Base-by-base conservation (phyloP, 345 rosid genomes). In the Heritiera fomes region DNA sequence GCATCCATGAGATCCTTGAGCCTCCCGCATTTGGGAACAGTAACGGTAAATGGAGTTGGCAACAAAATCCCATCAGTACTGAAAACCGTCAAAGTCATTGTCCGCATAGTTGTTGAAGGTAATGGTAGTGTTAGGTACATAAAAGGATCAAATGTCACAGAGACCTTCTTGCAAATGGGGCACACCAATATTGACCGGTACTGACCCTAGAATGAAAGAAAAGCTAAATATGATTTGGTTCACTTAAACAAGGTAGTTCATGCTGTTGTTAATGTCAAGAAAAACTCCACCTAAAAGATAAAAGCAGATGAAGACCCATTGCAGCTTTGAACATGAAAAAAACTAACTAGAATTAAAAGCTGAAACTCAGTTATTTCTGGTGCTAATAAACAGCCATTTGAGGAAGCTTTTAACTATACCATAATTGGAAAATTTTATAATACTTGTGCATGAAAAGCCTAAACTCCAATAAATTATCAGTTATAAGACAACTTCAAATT, bases 141-240 rank as follows among this genome's bases (percentile, higher is more conserved):
- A 77, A 91, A 89, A n/a, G 95, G 95, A 85, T 91, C 95, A 71
- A 91, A 91, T 58, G 90, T 90, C 65, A 90, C 84, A 15, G 95
- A 91, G 75, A 88, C 85, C 87, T 86, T 91, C 85, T 77, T 84
- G 89, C 95, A 91, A 65, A 84, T 41, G 23, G 93, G 95, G 82
- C 95, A 91, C 38, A 89, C 90, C 83, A 91, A 77, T 80, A 86
- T 90, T 76, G 93, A 91, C 70, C 89, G 87, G 62, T 88, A 91
- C 78, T 91, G 95, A 75, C 95, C 95, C 95, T 91, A 83, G 30
- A 86, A 75, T 67, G 20, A 72, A 71, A 75, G 66, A 67, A 71
- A 74, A 64, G 49, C 5, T 34, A 28, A 67, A 56, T 10, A 18
- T 8, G 18, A 66, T 32, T 47, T 23, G 45, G 34, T 58, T 55